A percentile compares a stretch with the other conserved stretches of the same genome.
These are phyloP conservation scores for Themeda triandra DNA, from an alignment of 176 grass and related monocot species.

Conservation along the genomic window DNA sequence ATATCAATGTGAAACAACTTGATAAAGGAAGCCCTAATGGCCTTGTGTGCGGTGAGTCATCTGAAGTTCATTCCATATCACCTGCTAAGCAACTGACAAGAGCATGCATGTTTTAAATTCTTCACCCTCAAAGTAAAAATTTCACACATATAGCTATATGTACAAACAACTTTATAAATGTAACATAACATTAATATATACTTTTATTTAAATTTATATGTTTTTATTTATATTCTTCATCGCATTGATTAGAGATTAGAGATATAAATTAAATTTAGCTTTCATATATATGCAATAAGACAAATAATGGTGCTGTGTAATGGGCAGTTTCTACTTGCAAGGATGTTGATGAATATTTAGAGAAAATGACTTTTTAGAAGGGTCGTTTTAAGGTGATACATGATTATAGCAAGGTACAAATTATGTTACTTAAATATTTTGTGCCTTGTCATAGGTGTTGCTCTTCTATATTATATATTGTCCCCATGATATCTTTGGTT, in stretches of 20 bases:
- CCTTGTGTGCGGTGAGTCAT: slow-evolving; percentile 22
- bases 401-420: slow-evolving; percentile 47
- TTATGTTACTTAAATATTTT: neutral
- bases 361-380: slow-evolving; percentile 46
- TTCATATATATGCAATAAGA: neutral
- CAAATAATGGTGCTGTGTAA: neutral
- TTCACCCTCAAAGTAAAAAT: neutral
- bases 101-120: slow-evolving; percentile 40
- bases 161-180: neutral
- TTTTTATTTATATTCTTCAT: neutral
- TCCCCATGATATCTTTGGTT: neutral
- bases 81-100: slow-evolving; percentile 18
- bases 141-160: neutral
- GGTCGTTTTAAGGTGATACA: slow-evolving; percentile 64
- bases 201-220: neutral
- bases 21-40: slow-evolving; percentile 34
- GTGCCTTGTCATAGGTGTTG: neutral
- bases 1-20: slow-evolving; percentile 32
- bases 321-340: slow-evolving; percentile 40
- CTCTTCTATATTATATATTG: neutral
- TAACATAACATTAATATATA: neutral
- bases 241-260: neutral
- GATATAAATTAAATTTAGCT: neutral
- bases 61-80: slow-evolving; percentile 32
- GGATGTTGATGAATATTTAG: slow-evolving; percentile 40